Percentiles rank a stretch among this genome's conserved stretches.
Evolutionary conservation across 129 eudicot genomes (phyloP).

Genomic region (Flaveria robusta): DNA sequence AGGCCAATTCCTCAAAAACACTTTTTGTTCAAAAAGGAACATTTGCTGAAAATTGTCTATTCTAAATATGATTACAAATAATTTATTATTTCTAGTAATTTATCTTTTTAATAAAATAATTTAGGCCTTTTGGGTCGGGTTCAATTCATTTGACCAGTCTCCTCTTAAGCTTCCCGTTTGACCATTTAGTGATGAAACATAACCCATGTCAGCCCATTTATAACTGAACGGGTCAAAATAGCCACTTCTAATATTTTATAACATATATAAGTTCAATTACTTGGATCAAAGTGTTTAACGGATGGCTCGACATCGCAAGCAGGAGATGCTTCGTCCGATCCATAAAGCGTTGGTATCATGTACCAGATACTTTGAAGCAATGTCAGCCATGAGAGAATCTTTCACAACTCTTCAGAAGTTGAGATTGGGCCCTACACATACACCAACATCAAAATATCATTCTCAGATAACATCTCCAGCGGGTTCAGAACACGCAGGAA

Average conservation of each 20-base stretch:
- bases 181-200: neutral
- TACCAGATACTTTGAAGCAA: conserved; percentile 86
- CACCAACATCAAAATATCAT: conserved; percentile 38
- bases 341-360: conserved; percentile 86
- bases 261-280: neutral
- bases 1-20: neutral
- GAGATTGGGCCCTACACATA: conserved; percentile 46
- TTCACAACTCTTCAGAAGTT: conserved; percentile 74
- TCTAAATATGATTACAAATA: neutral
- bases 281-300: neutral
- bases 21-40: neutral
- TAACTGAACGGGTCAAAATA: neutral
- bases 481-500: conserved; percentile 43
- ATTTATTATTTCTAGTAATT: neutral
- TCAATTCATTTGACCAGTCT: neutral
- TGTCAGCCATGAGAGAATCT: conserved; percentile 94
- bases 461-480: conserved; percentile 39
- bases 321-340: conserved; percentile 98
- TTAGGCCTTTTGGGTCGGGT: neutral
- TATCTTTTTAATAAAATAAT: neutral
- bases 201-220: neutral
- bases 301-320: conserved; percentile 9
- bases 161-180: neutral
- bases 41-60: neutral
- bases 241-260: neutral